These are phyloP conservation scores for Suillus cothurnatus DNA, from an alignment of 768 basidiomycete species.

Conservation along the genomic window DNA sequence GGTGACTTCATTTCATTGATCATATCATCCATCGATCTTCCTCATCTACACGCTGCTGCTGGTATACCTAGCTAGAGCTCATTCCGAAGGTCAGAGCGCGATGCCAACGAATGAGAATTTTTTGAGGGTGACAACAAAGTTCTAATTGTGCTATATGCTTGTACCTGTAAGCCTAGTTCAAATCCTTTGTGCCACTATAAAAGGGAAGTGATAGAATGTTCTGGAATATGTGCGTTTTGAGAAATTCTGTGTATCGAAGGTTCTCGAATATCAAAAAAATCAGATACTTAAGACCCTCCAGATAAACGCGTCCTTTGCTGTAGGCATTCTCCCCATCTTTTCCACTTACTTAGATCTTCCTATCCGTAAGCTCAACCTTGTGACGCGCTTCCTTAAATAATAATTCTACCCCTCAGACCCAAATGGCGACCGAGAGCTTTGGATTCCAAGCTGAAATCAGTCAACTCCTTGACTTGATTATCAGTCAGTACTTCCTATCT, in stretches of 20 bases:
- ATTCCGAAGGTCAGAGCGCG: too few relatives aligned
- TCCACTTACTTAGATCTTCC: constrained; percentile 14
- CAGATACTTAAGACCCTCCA: constrained; percentile 38
- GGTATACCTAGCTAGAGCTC: too few relatives aligned
- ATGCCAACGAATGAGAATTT: too few relatives aligned
- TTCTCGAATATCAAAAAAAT: constrained; percentile 42
- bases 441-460: constrained; percentile 99
- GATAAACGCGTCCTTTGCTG: constrained; percentile 21
- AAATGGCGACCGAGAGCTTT: constrained; percentile 85
- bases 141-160: too few relatives aligned
- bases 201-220: constrained; percentile 35
- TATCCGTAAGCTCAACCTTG: constrained; percentile 16
- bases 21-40: background rate
- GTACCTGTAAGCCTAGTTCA: too few relatives aligned
- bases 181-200: too few relatives aligned
- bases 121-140: too few relatives aligned
- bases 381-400: constrained; percentile 1
- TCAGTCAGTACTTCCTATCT: constrained; percentile 62
- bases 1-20: background rate
- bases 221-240: constrained; percentile 31
- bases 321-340: constrained; percentile 13
- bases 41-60: background rate
- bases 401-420: constrained; percentile 25
- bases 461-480: constrained; percentile 97
- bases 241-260: constrained; percentile 34